Evolutionary conservation across 2,329 filamentous ascomycete genomes (phyloP), one percentile per base, ranked within the genome.

Genomic region (Blumeria hordei): DNA sequence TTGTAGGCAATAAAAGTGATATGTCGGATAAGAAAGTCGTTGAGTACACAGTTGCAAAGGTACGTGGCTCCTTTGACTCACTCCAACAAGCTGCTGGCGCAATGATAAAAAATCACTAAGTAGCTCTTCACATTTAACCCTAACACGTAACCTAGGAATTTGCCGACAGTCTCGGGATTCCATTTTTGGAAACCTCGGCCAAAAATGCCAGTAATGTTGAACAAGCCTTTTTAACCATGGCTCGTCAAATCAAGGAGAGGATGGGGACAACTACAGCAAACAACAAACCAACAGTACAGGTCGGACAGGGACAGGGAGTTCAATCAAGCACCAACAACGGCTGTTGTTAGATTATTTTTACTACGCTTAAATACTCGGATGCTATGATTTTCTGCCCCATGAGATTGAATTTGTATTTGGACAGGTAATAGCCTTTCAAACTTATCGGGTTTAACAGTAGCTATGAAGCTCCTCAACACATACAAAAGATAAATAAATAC

Each of bases 1-100:
- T 98, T 59, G 90, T 98, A 59, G 92, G 92, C 67, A 98, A 98
- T 84, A 98, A 98, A 84, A 94, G 88, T 73, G 92, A 98, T 85
- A 96, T 98, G 88, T 81, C 90, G 58, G 92, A 98, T 74, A 98
- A 98, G 85, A 98, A 96, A 77, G 92, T 96, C 43, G 92, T 98
- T 59, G 92, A 98, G 71, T 98, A 98, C 79, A 94, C 88, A 60
- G 92, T 96, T 63, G 92, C 92, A 64, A 98, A 98, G 86, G 92
- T 95, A 74, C 58, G 77, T 65, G 50, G 60, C 54, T 54, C 59
- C 61, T 59, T 62, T 62, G 60, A 34, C 14, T 35, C 36, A 10
- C n/a, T 21, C 61, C 61, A 60, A 62, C 57, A 55, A 61, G 61
- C 45, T 59, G 47, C 21, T 36, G 41, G 58, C 59, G 57, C 58